Evolutionary conservation across 2,329 filamentous ascomycete species (phyloP), one percentile per base, ranked within the genome.

Genomic region (Tolypocladium endophyticum): DNA sequence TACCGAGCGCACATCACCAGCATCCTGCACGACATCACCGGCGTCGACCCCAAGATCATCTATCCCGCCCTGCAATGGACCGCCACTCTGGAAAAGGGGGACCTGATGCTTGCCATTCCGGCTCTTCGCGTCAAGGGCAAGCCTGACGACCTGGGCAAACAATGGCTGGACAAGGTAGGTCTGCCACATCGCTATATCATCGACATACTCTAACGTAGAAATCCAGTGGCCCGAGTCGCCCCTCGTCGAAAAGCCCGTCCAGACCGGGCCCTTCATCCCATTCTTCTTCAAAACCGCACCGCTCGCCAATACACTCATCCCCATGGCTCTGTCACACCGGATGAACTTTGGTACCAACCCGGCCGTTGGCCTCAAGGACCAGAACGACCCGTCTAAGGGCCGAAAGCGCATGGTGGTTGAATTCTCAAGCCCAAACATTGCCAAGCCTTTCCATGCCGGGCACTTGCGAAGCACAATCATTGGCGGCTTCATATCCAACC

Each of bases 401-500:
- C 36, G 16, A 28, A 57, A 59, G 28, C 57, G 60, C 35, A 58
- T 86, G 20, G 76, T 91, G 35, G 79, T 91, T 58, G 88, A 91
- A 64, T 91, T 88, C 71, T 89, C 86, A 0, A 89, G 86, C 1
- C 88, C 88, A 1, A 90, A 90, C 65, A 88, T 90, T 62, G 87
- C 85, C 18, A 88, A 86, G 64, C 84, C 87, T n/a, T 89, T 89
- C 72, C 83, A 86, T 62, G 85, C 85, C 3, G 81, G 82, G 1
- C 87, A 90, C 73, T 75, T 90, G 65, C 77, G 87, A 64, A 88
- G 85, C 67, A 89, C 87, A 39, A 84, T 90, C 60, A 85, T 90
- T 53, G 87, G 87, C 38, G 81, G 84, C 1, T 89, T 87, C 68
- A 72, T 90, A 33, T 76, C 85, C 3, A 88, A 89, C 64, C 70